Base-by-base conservation (phyloP, 768 basidiomycete genomes). In the Rhodocollybia butyracea region DNA sequence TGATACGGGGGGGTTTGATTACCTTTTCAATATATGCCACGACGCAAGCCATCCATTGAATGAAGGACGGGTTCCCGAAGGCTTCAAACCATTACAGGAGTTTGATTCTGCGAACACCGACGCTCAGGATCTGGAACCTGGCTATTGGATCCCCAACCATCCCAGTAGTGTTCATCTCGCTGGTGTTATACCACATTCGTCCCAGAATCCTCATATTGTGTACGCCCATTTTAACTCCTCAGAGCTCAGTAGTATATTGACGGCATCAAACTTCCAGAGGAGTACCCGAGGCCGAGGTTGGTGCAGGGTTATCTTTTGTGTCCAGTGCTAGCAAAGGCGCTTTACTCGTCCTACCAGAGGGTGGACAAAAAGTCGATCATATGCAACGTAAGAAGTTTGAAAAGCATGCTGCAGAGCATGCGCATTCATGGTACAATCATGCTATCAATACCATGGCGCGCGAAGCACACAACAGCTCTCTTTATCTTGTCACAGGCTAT, bases 1-100 rank as follows among this genome's bases (percentile, higher is more conserved):
- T 43, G 41, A 43, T 17, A 59, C 40, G 67, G 65, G 36, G n/a
- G 50, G 51, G 13, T 68, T 68, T n/a, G 67, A 67, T 26, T 46
- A 61, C 22, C 64, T 70, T 31, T 70, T 70, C 57, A 67, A 65
- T 48, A 47, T 68, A 21, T 68, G 67, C 34, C 30, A 61, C 2
- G 50, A 65, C 21, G 26, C 24, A 21, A n/a, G n/a, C 32, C 26
- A 58, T 46, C 59, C 57, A 45, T 54, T 67, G 43, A 45, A 67
- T n/a, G 41, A 17, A 3, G 58, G 46, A 10, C 7, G 50, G 15
- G 63, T 67, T 24, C 60, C 66, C 11, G 65, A 66, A 0, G 46
- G 22, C 8, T 43, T 43, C 41, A 43, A 43, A 19, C 41, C 41
- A 7, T 19, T 43, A 10, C 17, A 8, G 7, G 22, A 10, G 7